Conservation (phyloP, 176 grass and related monocot species). For the Ampelocalamus luodianensis region DNA sequence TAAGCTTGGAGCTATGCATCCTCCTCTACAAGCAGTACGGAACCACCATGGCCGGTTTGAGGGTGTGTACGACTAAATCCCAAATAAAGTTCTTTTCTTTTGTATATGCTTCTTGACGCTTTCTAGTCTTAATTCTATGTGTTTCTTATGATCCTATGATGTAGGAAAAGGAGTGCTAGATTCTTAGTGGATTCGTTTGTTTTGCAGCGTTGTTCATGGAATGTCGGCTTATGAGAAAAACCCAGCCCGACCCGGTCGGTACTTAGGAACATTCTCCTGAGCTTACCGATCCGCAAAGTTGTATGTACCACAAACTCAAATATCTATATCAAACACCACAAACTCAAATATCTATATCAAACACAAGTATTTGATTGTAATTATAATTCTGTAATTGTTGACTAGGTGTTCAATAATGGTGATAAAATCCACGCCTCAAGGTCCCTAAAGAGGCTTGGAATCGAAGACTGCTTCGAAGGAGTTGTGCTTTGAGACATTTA, state of each 20-base stretch:
- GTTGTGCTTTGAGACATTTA: too few species aligned
- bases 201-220: slow-evolving; percentile 90
- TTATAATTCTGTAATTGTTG: too few species aligned
- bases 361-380: too few species aligned
- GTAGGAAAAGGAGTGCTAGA: background rate
- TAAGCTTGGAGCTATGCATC: slow-evolving; percentile 63
- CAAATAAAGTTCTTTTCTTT: background rate
- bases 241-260: slow-evolving; percentile 79
- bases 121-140: background rate
- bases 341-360: too few species aligned
- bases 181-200: too few species aligned
- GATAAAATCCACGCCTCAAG: too few species aligned
- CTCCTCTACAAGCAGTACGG: slow-evolving; percentile 96
- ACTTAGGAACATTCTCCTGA: slow-evolving; percentile 74
- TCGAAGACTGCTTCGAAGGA: too few species aligned
- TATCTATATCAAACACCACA: background rate
- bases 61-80: slow-evolving; percentile 41
- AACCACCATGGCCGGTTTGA: slow-evolving; percentile 87
- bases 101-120: background rate
- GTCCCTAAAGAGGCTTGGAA: too few species aligned
- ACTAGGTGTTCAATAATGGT: too few species aligned
- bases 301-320: slow-evolving; percentile 34
- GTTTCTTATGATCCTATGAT: slow-evolving; percentile 3
- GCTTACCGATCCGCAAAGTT: slow-evolving; percentile 85
- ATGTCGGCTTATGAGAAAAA: slow-evolving; percentile 71